Evolutionary conservation across 192 early-diverging fungal genomes (phyloP), one percentile per base, ranked within the genome.

Genomic region (Umbelopsis sp.): DNA sequence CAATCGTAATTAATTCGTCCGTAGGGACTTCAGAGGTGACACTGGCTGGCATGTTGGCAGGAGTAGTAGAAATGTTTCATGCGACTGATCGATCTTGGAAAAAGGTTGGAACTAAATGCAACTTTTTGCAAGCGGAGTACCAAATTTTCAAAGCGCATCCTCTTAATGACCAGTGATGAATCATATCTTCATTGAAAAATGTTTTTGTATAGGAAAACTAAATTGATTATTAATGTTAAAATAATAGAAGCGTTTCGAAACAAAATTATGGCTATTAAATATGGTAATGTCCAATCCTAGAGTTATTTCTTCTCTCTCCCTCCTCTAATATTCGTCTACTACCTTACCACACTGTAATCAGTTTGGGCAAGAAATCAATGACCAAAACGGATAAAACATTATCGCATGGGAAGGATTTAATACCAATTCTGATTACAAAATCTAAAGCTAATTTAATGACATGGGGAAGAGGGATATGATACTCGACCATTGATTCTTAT

Each of bases 381-480:
- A 41, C 38, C 38, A 41, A 17, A 49, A 49, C 47, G 6, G 47
- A 49, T 16, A 4, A 49, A 0, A n/a, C 10, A 17, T 49, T 49
- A 4, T 6, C 36, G 8, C 4, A 47, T 16, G 16, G 16, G 20
- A n/a, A 21, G 4, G 16, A 6, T 49, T 49, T 16, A 5, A 62
- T 62, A 62, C 56, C 34, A 62, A 29, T 20, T 34, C 20, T 29
- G 7, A 62, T 22, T 17, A 29, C 24, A 22, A 62, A 62, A 34
- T 62, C 56, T 62, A 62, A 62, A 29, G 47, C 56, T 62, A 62
- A 22, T 62, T 25, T 62, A n/a, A 62, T 62, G 31, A 62, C 56
- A 62, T 62, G 56, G 29, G 24, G 52, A 12, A 53, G 29, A 31
- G 56, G 25, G 34, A 62, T 62, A 17, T 17, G n/a, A n/a, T 26